These are phyloP conservation scores for Cucurbita maxima DNA, from an alignment of 306 rosid genomes.

Conservation along the genomic window DNA sequence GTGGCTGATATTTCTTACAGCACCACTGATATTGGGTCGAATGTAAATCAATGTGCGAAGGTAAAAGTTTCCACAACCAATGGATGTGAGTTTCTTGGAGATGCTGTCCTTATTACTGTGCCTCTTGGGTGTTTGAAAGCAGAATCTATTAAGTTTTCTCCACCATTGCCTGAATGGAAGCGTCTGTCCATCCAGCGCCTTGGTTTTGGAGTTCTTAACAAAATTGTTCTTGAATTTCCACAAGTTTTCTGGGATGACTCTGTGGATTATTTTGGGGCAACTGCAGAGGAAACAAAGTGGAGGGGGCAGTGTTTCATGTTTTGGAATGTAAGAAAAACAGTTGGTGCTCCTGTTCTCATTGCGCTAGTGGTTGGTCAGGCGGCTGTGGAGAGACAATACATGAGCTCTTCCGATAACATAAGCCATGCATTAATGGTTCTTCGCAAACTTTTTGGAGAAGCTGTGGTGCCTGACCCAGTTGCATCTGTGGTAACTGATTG, in stretches of 20 bases:
- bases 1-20: slow-evolving; percentile 71
- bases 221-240: slow-evolving; percentile 86
- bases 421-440: slow-evolving; percentile 80
- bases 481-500: slow-evolving; percentile 92
- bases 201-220: slow-evolving; percentile 95
- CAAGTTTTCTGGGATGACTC: slow-evolving; percentile 95
- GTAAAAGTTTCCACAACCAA: slow-evolving; percentile 70
- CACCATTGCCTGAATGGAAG: slow-evolving; percentile 88
- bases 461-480: slow-evolving; percentile 79
- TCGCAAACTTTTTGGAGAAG: slow-evolving; percentile 87
- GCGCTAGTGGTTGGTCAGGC: slow-evolving; percentile 97
- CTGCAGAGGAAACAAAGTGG: slow-evolving; percentile 72
- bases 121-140: slow-evolving; percentile 98
- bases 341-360: slow-evolving; percentile 95
- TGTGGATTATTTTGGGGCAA: slow-evolving; percentile 97
- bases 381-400: slow-evolving; percentile 68
- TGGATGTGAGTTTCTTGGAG: slow-evolving; percentile 63
- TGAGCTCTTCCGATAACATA: slow-evolving; percentile 64
- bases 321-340: slow-evolving; percentile 94
- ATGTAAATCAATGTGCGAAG: slow-evolving; percentile 18
- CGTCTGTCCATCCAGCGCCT: slow-evolving; percentile 72
- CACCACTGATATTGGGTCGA: slow-evolving; percentile 24
- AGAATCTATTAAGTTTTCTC: slow-evolving; percentile 72
- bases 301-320: slow-evolving; percentile 99
- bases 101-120: slow-evolving; percentile 82